These are phyloP conservation scores for Lachnellula subtilissima DNA, from an alignment of 2,329 filamentous ascomycete genomes.

Conservation along the genomic window DNA sequence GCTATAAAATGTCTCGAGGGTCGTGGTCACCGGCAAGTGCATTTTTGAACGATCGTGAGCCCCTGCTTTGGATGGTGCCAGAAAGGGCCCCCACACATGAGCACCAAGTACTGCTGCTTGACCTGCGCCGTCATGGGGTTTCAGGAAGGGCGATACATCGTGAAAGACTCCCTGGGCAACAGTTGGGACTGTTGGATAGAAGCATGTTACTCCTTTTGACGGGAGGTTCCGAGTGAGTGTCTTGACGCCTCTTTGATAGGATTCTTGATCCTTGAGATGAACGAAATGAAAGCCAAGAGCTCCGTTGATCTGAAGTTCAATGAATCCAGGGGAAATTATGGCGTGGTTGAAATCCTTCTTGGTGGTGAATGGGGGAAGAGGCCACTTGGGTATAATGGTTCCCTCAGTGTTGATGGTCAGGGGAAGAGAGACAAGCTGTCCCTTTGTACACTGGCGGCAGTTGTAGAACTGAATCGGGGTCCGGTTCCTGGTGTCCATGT, in stretches of 20 bases:
- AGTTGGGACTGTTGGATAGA: conserved; percentile 50
- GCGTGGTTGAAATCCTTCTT: conserved; percentile 40
- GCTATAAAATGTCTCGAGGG: conserved; percentile 40
- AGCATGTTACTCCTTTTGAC: conserved; percentile 47
- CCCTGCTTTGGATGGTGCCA: conserved; percentile 48
- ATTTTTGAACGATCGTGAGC: conserved; percentile 38
- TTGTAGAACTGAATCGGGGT: conserved; percentile 23
- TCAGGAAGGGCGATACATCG: conserved; percentile 40
- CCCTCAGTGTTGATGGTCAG: conserved; percentile 22
- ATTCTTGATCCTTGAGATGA: conserved; percentile 36
- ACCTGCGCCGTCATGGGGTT: conserved; percentile 36
- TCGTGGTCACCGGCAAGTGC: conserved; percentile 18
- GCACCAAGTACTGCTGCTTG: conserved; percentile 49
- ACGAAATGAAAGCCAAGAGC: conserved; percentile 48
- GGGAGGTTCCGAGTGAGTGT: conserved; percentile 45
- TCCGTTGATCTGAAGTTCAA: conserved; percentile 51
- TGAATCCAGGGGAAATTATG: conserved; percentile 49
- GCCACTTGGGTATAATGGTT: conserved; percentile 23
- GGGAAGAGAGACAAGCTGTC: conserved; percentile 14
- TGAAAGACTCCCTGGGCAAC: conserved; percentile 41
- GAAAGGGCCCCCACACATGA: conserved; percentile 53
- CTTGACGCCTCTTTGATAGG: conserved; percentile 40
- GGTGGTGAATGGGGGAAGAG: conserved; percentile 15
- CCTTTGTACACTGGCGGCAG: conserved; percentile 23
- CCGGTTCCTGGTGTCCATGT: neutral